These are phyloP conservation scores for Sutorius eximius DNA, from an alignment of 1,284 basidiomycete genomes.

Conservation along the genomic window DNA sequence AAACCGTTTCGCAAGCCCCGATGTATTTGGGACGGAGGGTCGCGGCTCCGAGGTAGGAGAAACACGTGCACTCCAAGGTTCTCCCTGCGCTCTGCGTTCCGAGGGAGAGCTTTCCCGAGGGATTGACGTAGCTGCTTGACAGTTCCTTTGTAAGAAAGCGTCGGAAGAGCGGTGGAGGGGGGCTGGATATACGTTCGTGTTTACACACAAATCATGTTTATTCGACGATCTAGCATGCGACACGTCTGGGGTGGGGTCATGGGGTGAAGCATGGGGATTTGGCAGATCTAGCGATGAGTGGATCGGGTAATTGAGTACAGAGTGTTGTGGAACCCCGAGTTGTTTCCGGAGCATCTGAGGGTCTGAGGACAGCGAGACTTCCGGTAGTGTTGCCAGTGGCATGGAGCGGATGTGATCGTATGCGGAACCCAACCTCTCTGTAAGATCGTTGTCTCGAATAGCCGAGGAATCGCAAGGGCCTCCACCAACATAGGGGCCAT, in stretches of 20 bases:
- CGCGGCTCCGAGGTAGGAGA: neutral
- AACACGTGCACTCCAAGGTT: neutral
- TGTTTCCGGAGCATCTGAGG: conserved; percentile 31
- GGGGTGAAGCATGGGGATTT: conserved; percentile 22
- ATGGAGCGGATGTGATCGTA: conserved; percentile 29
- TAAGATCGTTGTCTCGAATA: conserved; percentile 20
- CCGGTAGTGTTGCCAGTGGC: conserved; percentile 11
- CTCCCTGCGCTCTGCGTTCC: neutral
- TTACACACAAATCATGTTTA: conserved; percentile 1
- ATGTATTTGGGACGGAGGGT: neutral
- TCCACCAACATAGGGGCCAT: neutral
- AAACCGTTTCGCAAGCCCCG: conserved; percentile 12
- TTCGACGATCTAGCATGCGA: neutral
- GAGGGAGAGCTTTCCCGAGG: neutral
- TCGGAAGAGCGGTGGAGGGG: neutral
- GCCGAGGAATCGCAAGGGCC: neutral
- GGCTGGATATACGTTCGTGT: conserved; percentile 9
- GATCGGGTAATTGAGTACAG: conserved; percentile 26
- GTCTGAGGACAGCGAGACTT: conserved; percentile 22
- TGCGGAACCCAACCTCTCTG: conserved; percentile 22
- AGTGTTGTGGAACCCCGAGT: conserved; percentile 33
- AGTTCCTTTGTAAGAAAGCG: neutral
- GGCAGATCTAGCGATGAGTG: conserved; percentile 23
- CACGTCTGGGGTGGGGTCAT: neutral
- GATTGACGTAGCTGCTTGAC: neutral